Evolutionary conservation across 2,329 filamentous ascomycete species (phyloP), one percentile per base, ranked within the genome.

Genomic region (Aspergillus melleus): DNA sequence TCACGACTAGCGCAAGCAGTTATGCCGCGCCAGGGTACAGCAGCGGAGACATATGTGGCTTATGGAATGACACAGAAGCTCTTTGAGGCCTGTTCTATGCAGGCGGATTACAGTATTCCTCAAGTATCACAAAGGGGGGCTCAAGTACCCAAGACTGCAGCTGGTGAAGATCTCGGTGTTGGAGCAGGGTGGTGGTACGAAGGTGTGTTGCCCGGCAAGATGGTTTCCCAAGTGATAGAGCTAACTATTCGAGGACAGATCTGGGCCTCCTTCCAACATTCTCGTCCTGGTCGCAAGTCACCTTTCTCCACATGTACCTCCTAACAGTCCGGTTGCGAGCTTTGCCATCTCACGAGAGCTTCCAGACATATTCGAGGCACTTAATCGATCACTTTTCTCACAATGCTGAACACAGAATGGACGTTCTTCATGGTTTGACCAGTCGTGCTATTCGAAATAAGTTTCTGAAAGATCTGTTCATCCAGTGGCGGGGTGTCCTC

Each of bases 261-360:
- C 86, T 96, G 64, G 86, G 86, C 26, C 86, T 99, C 19, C 83
- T 85, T 32, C 91, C 92, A 0, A 98, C 92, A 0, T 99, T 99
- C 77, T 93, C 89, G 73, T 94, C 91, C 58, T 99, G 95, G 95
- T 91, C 92, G 20, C 93, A 98, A 77, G 89, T 98, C 49, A 95
- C 93, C 39, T 96, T 96, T 83, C 84, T 99, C 60, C 94, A 99
- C 81, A 90, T 99, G 84, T 98, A 96, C 81, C 85, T 97, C 60
- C 78, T 98, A 61, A 90, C 91, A 57, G 90, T 91, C 51, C 90
- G 93, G 58, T 81, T 97, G 68, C 90, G 95, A 65, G 88, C 88
- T 75, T 86, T 97, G 68, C 88, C 76, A 16, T 72, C 91, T 22
- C 80, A 83, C 56, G 84, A 88, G 22, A 82, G 85, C 66, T 88